phyloP scores from a whole-genome alignment of 306 rosid species.

The Notholithocarpus densiflorus region DNA sequence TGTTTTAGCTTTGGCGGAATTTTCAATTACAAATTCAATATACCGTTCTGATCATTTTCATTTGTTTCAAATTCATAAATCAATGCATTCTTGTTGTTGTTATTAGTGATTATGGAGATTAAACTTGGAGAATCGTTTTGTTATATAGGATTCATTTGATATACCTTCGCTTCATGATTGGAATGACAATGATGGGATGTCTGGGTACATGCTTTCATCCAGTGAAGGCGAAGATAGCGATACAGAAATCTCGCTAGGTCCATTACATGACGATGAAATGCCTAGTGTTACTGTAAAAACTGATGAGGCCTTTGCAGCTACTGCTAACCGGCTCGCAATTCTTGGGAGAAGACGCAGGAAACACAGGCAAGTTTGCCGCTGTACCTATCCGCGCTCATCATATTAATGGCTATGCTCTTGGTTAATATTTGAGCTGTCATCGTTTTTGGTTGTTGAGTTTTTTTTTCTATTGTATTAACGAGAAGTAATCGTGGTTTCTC shows the following conservation, averaged over 20 bases:
- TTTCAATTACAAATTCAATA: too few relatives aligned
- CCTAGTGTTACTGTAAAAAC: constrained; percentile 54
- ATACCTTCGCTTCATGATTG: constrained; percentile 53
- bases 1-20: too few relatives aligned
- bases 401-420: neutral
- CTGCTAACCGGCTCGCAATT: constrained; percentile 68
- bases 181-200: constrained; percentile 38
- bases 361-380: constrained; percentile 44
- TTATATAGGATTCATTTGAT: constrained; percentile 58
- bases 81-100: neutral
- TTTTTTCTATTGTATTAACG: neutral
- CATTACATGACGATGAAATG: constrained; percentile 64
- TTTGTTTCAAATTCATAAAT: neutral
- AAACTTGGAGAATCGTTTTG: neutral
- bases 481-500: neutral
- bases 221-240: constrained; percentile 83
- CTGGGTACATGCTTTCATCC: constrained; percentile 43
- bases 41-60: too few relatives aligned
- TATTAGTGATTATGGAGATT: neutral
- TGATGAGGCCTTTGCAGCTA: constrained; percentile 53
- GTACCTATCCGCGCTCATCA: neutral
- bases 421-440: neutral
- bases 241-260: constrained; percentile 47
- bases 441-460: neutral
- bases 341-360: constrained; percentile 57